Evolutionary conservation across 2,329 filamentous ascomycete species (phyloP).

Genomic region (Pseudogymnoascus sp.): DNA sequence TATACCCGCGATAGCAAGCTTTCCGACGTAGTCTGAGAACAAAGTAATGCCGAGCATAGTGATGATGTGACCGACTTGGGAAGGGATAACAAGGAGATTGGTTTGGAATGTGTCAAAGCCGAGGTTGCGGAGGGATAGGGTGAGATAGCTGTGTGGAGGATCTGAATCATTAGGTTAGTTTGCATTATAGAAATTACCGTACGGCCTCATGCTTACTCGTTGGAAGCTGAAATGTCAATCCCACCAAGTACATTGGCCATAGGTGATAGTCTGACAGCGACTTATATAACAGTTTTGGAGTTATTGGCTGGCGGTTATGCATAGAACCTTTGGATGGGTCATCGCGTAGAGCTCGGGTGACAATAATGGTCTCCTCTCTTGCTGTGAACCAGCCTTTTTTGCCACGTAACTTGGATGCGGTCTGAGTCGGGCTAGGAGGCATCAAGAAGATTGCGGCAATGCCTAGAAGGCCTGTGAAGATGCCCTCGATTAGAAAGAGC

Average conservation of each 20-base stretch:
- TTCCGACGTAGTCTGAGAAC: slow-evolving; percentile 38
- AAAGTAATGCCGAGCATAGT: slow-evolving; percentile 31
- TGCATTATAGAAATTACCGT: background rate
- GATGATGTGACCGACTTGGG: slow-evolving; percentile 41
- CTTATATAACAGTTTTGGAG: slow-evolving; percentile 37
- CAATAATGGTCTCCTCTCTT: slow-evolving; percentile 53
- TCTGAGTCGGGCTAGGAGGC: slow-evolving; percentile 22
- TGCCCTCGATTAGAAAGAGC: slow-evolving; percentile 26
- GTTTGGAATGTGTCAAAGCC: slow-evolving; percentile 54
- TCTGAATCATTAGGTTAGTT: slow-evolving; percentile 18
- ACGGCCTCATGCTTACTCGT: slow-evolving; percentile 19
- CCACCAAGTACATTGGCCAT: slow-evolving; percentile 42
- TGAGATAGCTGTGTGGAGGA: slow-evolving; percentile 46
- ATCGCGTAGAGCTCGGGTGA: slow-evolving; percentile 48
- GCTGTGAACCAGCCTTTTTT: slow-evolving; percentile 56
- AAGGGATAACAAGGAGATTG: slow-evolving; percentile 57
- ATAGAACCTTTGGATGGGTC: slow-evolving; percentile 42
- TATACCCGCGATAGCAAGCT: slow-evolving; percentile 41
- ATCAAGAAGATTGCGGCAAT: slow-evolving; percentile 20
- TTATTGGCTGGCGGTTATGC: slow-evolving; percentile 44
- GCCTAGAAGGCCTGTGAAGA: slow-evolving; percentile 23
- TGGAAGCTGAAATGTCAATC: slow-evolving; percentile 45
- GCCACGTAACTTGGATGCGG: slow-evolving; percentile 47
- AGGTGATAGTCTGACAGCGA: slow-evolving; percentile 45
- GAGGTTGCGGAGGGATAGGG: slow-evolving; percentile 48